phyloP scores from a whole-genome alignment of 2,329 filamentous ascomycete species.

The Ceratocystis papillata region DNA sequence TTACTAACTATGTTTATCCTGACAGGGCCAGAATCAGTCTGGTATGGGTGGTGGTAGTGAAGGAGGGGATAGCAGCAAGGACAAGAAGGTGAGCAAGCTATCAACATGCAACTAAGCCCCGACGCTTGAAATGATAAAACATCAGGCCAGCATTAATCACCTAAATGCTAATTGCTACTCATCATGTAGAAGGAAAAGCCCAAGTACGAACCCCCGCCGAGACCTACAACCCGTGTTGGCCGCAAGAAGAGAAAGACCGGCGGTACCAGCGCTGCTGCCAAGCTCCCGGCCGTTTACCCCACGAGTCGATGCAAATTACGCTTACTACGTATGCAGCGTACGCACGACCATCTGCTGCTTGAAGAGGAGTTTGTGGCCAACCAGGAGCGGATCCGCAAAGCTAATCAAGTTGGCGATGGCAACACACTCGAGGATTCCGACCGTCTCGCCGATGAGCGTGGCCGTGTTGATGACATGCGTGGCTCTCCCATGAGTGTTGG shows the following conservation, averaged over 20 bases:
- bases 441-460: slow-evolving; percentile 85
- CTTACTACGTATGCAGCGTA: slow-evolving; percentile 93
- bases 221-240: slow-evolving; percentile 90
- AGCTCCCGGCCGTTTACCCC: slow-evolving; percentile 86
- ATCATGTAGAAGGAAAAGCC: slow-evolving; percentile 88
- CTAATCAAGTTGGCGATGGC: slow-evolving; percentile 68
- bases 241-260: slow-evolving; percentile 97
- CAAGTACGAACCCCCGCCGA: slow-evolving; percentile 97
- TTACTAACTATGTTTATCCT: slow-evolving; percentile 12
- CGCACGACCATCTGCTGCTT: slow-evolving; percentile 91
- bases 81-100: slow-evolving; percentile 67
- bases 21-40: slow-evolving; percentile 72
- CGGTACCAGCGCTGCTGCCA: slow-evolving; percentile 86
- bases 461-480: slow-evolving; percentile 94
- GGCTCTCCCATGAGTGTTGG: slow-evolving; percentile 98
- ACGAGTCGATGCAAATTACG: slow-evolving; percentile 96
- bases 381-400: slow-evolving; percentile 88
- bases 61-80: slow-evolving; percentile 65
- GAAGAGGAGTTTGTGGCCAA: slow-evolving; percentile 99
- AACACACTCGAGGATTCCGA: slow-evolving; percentile 64
- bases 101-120: neutral
- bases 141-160: no score
- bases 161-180: neutral
- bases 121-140: neutral
- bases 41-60: slow-evolving; percentile 66